Conservation (phyloP, 192 early-diverging fungal genomes). For the Endogone sp. region DNA sequence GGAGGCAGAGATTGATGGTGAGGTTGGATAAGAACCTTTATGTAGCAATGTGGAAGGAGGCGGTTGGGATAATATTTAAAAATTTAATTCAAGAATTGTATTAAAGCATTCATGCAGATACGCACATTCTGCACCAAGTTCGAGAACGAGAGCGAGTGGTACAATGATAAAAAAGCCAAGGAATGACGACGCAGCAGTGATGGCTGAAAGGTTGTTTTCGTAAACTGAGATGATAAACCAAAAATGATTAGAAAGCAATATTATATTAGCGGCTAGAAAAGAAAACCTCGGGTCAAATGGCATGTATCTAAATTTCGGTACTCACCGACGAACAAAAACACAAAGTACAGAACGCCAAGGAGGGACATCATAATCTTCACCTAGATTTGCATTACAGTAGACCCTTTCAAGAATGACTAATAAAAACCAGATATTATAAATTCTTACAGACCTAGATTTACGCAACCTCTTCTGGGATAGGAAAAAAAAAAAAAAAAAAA, state of each 20-base stretch:
- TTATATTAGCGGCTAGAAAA: too few relatives aligned
- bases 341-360: neutral
- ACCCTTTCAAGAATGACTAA: neutral
- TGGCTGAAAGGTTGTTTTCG: conserved; percentile 13
- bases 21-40: conserved; percentile 24
- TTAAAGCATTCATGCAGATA: too few relatives aligned
- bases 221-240: conserved; percentile 40
- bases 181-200: conserved; percentile 16
- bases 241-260: conserved; percentile 37
- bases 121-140: conserved; percentile 35
- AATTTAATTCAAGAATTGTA: neutral
- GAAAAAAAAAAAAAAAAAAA: conserved; percentile 36
- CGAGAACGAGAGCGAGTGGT: conserved; percentile 25
- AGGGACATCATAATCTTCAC: neutral
- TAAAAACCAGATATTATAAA: too few relatives aligned
- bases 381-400: neutral
- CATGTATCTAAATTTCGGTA: conserved; percentile 43
- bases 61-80: neutral
- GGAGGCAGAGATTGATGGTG: conserved; percentile 25
- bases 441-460: too few relatives aligned
- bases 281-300: conserved; percentile 32
- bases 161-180: conserved; percentile 31
- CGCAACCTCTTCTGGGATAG: conserved; percentile 51
- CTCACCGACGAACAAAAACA: neutral
- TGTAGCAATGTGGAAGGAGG: neutral